Percentiles rank a stretch among this genome's conserved stretches.
phyloP scores from a whole-genome alignment of 495 filamentous ascomycete species.

The Penicillium bialowiezense region DNA sequence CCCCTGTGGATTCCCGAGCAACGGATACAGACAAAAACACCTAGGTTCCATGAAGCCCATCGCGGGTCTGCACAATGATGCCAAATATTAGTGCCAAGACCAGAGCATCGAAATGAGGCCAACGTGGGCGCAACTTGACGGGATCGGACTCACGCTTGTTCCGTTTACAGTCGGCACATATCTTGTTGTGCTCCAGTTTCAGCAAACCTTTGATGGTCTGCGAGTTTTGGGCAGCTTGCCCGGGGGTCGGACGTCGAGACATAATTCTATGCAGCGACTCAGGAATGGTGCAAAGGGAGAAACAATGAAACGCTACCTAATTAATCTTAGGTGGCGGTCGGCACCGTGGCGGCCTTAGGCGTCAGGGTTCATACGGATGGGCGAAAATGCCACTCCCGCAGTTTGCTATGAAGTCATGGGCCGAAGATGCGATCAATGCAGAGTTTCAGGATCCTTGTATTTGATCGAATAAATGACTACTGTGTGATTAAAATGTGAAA shows the following conservation, averaged over 20 bases:
- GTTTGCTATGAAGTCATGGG: conserved; percentile 8
- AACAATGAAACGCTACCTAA: conserved; percentile 16
- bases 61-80: conserved; percentile 67
- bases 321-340: conserved; percentile 25
- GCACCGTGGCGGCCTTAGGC: conserved; percentile 24
- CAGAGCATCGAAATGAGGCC: background rate
- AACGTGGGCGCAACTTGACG: conserved; percentile 12
- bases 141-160: conserved; percentile 75
- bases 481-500: no score
- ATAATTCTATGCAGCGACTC: conserved; percentile 46
- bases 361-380: conserved; percentile 11
- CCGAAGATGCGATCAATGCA: background rate
- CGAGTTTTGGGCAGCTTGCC: conserved; percentile 85
- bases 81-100: background rate
- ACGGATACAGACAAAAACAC: conserved; percentile 94
- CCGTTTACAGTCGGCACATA: conserved; percentile 96
- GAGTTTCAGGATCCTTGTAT: no score
- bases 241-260: conserved; percentile 80
- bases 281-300: conserved; percentile 10
- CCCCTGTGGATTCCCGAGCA: conserved; percentile 97
- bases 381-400: conserved; percentile 19
- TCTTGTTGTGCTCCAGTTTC: conserved; percentile 92
- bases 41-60: conserved; percentile 98
- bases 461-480: no score
- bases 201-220: conserved; percentile 86